Base-by-base conservation (phyloP, 1,284 basidiomycete genomes). In the Moesziomyces sp. region DNA sequence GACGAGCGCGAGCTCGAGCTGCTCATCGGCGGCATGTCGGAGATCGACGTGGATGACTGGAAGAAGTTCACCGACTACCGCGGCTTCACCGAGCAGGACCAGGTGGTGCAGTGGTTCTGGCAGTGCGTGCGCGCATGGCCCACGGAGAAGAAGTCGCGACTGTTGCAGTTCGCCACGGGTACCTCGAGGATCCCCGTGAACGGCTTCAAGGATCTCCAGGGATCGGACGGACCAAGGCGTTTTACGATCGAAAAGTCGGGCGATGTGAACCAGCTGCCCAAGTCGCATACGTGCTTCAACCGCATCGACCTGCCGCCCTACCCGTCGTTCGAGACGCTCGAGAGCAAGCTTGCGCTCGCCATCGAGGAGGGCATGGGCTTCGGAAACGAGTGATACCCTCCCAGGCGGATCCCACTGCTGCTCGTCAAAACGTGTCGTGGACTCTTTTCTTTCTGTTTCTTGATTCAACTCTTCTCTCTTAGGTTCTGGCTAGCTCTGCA, bases 101-200 rank as follows among this genome's bases (percentile, higher is more conserved):
- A 82, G 60, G 96, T 99, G 65, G 93, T 99, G 73, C 93, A 97
- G 84, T 99, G 97, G 97, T 99, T 99, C 89, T 99, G 97, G 97
- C 92, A 98, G 87, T 95, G 93, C 81, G 93, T 99, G 61, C 90
- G 92, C 58, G 91, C 91, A 54, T 99, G 96, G 96, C 94, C 96
- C 8, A 88, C 94, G 0, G 97, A 99, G 86, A 91, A 94, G 85
- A 97, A 98, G 86, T 93, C 92, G 49, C 91, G 96, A 10, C 86
- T 98, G 62, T 70, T 84, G 52, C 96, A 99, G 85, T 98, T 99
- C 85, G 94, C 95, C 8, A 99, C 97, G 5, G 97, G 97, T 45
- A 99, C 97, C 10, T 95, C 93, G 38, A 89, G 96, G 77, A 94
- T 99, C 60, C 97, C 97, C 6, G 97, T 99, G 84, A 97, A 97